phyloP scores from a whole-genome alignment of 805 yeast genomes.

The Hanseniaspora jakobsenii region DNA sequence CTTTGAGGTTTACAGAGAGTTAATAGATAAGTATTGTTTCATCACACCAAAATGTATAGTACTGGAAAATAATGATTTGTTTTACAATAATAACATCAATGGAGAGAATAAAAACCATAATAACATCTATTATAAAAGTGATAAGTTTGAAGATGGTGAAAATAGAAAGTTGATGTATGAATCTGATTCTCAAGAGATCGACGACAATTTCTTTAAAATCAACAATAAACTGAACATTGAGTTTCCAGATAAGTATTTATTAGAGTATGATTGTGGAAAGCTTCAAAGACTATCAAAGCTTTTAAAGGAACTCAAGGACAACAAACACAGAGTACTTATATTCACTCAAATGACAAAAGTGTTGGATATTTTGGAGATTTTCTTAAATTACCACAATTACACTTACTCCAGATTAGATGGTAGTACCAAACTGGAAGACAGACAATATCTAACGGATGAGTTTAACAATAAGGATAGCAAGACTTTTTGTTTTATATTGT shows the following conservation, averaged over 20 bases:
- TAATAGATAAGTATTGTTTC: conserved; percentile 66
- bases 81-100: not conserved
- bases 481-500: conserved; percentile 80
- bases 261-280: conserved; percentile 95
- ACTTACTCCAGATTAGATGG: conserved; percentile 93
- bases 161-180: no score
- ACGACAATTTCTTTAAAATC: conserved; percentile 33
- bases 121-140: no score
- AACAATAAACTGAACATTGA: conserved; percentile 85
- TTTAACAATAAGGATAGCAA: conserved; percentile 68
- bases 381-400: conserved; percentile 86
- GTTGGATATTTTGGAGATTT: conserved; percentile 82
- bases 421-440: conserved; percentile 91
- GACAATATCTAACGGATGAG: conserved; percentile 85
- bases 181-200: no score
- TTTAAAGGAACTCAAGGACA: conserved; percentile 62
- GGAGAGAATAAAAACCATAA: no score
- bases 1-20: conserved; percentile 34
- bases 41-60: conserved; percentile 80
- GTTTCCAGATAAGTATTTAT: conserved; percentile 84
- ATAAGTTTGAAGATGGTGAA: conserved; percentile 21
- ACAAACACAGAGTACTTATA: conserved; percentile 87
- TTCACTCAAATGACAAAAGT: conserved; percentile 98
- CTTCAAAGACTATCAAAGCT: conserved; percentile 70
- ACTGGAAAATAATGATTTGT: conserved; percentile 42